Conservation (phyloP, 2,329 filamentous ascomycete genomes). For the Fusarium sarcochroum region DNA sequence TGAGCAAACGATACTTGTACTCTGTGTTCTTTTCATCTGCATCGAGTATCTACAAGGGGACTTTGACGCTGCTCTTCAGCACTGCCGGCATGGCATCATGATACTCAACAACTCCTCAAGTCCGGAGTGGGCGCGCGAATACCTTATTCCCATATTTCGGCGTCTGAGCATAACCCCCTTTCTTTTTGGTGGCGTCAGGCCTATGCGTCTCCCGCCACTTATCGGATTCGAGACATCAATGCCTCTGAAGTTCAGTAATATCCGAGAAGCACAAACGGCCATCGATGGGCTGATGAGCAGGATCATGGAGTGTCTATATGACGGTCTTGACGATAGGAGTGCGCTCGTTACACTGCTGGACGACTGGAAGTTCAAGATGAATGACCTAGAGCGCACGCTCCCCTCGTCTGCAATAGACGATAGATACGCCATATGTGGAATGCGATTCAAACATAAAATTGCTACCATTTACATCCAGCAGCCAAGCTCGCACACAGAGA, state of each 20-base stretch:
- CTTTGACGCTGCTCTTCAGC: constrained; percentile 14
- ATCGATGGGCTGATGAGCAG: constrained; percentile 5
- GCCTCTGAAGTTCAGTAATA: background rate
- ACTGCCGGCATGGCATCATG: constrained; percentile 18
- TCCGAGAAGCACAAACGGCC: background rate
- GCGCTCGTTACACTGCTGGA: background rate
- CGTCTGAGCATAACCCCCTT: constrained; percentile 23
- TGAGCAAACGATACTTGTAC: constrained; percentile 13
- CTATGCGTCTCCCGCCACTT: background rate
- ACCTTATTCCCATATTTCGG: constrained; percentile 23
- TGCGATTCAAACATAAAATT: constrained; percentile 17
- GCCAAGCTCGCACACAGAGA: background rate
- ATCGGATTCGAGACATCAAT: background rate
- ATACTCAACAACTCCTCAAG: background rate
- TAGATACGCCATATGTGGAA: constrained; percentile 4
- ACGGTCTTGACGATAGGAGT: background rate
- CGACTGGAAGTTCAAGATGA: background rate
- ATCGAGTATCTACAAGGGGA: constrained; percentile 34
- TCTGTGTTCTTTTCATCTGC: constrained; percentile 32
- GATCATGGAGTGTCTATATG: background rate
- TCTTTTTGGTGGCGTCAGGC: constrained; percentile 8
- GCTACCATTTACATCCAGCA: constrained; percentile 1
- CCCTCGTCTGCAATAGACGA: background rate
- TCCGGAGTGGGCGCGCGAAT: constrained; percentile 5
- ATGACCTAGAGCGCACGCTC: background rate